These are phyloP conservation scores for Delonix regia DNA, from an alignment of 306 rosid genomes.

Conservation along the genomic window DNA sequence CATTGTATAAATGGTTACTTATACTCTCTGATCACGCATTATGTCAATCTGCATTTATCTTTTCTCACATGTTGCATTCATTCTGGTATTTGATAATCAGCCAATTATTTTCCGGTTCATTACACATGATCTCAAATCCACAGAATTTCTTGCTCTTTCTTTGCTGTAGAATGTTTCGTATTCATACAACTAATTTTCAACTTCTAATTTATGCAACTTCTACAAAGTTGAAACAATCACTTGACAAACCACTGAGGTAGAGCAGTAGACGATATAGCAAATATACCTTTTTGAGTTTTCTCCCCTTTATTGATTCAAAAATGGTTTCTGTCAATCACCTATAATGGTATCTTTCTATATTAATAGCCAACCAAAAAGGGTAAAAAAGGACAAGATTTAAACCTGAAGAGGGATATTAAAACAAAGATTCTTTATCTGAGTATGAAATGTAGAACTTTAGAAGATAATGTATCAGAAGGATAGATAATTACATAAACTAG, in stretches of 20 bases:
- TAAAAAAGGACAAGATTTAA: background rate
- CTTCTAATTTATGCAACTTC: slow-evolving; percentile 13
- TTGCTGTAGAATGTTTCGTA: background rate
- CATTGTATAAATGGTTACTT: slow-evolving; percentile 13
- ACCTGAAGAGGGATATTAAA: background rate
- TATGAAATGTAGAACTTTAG: background rate
- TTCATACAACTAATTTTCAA: slow-evolving; percentile 3
- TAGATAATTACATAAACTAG: background rate
- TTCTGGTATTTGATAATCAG: background rate
- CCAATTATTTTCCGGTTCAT: background rate
- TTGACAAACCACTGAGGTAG: slow-evolving; percentile 4
- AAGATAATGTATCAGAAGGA: background rate
- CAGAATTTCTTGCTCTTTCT: background rate
- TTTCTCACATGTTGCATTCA: slow-evolving; percentile 10
- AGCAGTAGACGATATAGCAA: background rate
- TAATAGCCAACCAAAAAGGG: background rate
- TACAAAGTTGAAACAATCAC: slow-evolving; percentile 13
- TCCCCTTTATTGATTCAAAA: background rate
- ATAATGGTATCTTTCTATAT: background rate
- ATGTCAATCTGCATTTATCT: slow-evolving; percentile 18
- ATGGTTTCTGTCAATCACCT: background rate
- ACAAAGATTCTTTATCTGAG: slow-evolving; percentile 25
- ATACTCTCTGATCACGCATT: background rate
- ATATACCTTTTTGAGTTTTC: background rate
- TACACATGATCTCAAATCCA: background rate